Evolutionary conservation across 768 basidiomycete species (phyloP).

Genomic region (Agrocybe chaxingu): DNA sequence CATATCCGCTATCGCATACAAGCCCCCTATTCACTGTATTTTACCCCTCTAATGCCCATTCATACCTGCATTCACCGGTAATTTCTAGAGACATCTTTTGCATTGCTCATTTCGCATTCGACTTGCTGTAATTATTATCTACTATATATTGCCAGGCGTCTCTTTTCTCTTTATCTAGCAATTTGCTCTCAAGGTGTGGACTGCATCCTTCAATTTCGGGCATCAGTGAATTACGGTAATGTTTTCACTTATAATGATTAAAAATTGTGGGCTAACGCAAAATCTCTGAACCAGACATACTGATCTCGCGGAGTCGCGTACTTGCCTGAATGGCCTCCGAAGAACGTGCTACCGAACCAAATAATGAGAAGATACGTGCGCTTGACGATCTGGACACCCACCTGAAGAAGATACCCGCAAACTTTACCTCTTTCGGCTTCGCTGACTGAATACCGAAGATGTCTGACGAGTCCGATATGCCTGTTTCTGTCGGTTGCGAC

Average conservation of each 20-base stretch:
- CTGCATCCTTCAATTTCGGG: too few relatives aligned
- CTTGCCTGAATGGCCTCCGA: conserved; percentile 65
- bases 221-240: neutral
- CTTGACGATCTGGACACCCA: conserved; percentile 19
- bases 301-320: conserved; percentile 76
- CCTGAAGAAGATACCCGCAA: conserved; percentile 75
- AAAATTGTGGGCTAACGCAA: conserved; percentile 32
- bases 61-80: too few relatives aligned
- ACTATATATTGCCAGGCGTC: too few relatives aligned
- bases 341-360: conserved; percentile 30
- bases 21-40: too few relatives aligned
- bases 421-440: conserved; percentile 29
- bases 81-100: too few relatives aligned
- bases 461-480: neutral
- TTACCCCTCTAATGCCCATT: too few relatives aligned
- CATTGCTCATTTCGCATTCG: too few relatives aligned
- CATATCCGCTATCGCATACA: neutral
- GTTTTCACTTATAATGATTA: conserved; percentile 9
- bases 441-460: conserved; percentile 7
- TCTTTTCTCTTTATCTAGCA: too few relatives aligned
- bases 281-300: conserved; percentile 67
- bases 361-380: neutral
- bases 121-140: too few relatives aligned
- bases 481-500: neutral
- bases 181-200: too few relatives aligned